These are phyloP conservation scores for Zoysia matrella DNA, from an alignment of 202 grass and related monocot species.

Conservation along the genomic window DNA sequence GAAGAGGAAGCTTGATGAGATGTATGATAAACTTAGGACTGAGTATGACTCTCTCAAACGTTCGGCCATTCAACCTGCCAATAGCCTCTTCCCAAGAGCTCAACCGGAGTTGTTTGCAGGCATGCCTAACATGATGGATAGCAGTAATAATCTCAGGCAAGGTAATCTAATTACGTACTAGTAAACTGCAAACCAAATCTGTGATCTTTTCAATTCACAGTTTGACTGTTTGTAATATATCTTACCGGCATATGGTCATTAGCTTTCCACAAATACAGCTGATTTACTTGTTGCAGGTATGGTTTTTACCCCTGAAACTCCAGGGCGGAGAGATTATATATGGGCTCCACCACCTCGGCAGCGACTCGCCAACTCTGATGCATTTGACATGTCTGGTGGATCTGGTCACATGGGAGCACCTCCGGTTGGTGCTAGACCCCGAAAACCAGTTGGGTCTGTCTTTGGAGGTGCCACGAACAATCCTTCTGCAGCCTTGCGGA, in stretches of 20 bases:
- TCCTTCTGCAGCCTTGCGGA: conserved; percentile 58
- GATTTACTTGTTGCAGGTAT: conserved; percentile 75
- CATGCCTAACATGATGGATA: conserved; percentile 64
- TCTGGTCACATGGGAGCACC: conserved; percentile 52
- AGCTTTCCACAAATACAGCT: conserved; percentile 72
- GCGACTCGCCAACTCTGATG: conserved; percentile 42
- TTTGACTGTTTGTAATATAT: conserved; percentile 24
- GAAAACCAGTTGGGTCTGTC: conserved; percentile 40
- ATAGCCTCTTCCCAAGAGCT: conserved; percentile 68
- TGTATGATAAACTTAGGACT: conserved; percentile 85
- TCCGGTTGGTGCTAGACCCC: conserved; percentile 56
- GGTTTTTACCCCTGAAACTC: conserved; percentile 76
- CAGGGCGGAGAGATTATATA: conserved; percentile 70
- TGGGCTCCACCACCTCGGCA: conserved; percentile 65
- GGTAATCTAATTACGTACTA: conserved; percentile 36
- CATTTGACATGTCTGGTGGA: conserved; percentile 60
- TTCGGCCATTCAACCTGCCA: conserved; percentile 78
- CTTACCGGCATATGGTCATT: conserved; percentile 11
- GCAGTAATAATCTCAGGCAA: conserved; percentile 52
- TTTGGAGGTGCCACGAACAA: conserved; percentile 70
- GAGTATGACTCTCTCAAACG: conserved; percentile 77
- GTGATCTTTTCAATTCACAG: background rate
- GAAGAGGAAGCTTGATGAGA: conserved; percentile 90
- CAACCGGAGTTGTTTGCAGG: conserved; percentile 72
- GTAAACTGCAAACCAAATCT: conserved; percentile 20